phyloP scores from a whole-genome alignment of 2,329 filamentous ascomycete species.

The Domatiomyces globalis region DNA sequence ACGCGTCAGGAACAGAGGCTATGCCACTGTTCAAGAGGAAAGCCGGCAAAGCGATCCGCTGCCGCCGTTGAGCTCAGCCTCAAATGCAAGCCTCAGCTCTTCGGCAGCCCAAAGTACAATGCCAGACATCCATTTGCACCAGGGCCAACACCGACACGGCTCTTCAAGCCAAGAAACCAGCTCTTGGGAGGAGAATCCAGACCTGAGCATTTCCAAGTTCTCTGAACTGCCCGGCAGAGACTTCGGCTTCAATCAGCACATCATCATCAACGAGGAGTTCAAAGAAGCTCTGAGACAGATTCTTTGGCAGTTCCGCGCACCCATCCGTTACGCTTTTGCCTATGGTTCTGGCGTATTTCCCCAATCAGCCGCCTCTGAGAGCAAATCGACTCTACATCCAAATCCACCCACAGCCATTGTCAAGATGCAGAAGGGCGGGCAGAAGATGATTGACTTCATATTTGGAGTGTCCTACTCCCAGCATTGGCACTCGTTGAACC shows the following conservation, averaged over 20 bases:
- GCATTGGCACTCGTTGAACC: slow-evolving; percentile 92
- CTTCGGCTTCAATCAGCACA: slow-evolving; percentile 93
- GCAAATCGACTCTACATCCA: slow-evolving; percentile 54
- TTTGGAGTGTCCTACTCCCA: slow-evolving; percentile 89
- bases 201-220: slow-evolving; percentile 59
- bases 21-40: slow-evolving; percentile 9
- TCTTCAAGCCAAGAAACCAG: slow-evolving; percentile 19
- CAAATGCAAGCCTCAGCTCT: neutral
- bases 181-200: slow-evolving; percentile 63
- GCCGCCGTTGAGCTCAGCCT: slow-evolving; percentile 6
- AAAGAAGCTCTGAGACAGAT: slow-evolving; percentile 80
- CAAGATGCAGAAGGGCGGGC: slow-evolving; percentile 71
- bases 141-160: neutral
- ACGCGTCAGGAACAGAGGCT: slow-evolving; percentile 2
- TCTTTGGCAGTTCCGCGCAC: slow-evolving; percentile 79
- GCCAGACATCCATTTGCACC: neutral
- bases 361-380: slow-evolving; percentile 39
- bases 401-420: slow-evolving; percentile 66
- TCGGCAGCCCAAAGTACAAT: neutral
- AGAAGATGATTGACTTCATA: slow-evolving; percentile 98
- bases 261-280: slow-evolving; percentile 88
- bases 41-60: slow-evolving; percentile 1
- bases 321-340: slow-evolving; percentile 90
- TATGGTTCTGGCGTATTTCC: slow-evolving; percentile 96
- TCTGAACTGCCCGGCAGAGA: slow-evolving; percentile 61